phyloP scores from a whole-genome alignment of 1,284 basidiomycete genomes.

The Leccinum holopus region DNA sequence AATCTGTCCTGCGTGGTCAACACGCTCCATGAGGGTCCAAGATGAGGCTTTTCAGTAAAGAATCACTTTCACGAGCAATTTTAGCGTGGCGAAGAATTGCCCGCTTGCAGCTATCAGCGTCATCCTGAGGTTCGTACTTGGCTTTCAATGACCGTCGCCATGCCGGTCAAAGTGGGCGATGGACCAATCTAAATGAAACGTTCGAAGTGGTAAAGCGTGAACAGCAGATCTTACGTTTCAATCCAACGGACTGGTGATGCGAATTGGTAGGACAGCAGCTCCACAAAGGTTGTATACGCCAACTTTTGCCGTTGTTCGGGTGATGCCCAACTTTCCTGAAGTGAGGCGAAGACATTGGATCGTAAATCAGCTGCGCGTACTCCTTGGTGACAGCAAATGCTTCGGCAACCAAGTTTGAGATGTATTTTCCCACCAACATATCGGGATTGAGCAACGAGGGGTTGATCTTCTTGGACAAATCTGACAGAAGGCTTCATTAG shows the following conservation, averaged over 20 bases:
- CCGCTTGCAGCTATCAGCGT: slow-evolving; percentile 78
- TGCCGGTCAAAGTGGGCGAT: slow-evolving; percentile 92
- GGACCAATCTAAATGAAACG: slow-evolving; percentile 96
- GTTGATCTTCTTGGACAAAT: slow-evolving; percentile 98
- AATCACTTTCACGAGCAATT: slow-evolving; percentile 75
- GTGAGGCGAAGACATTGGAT: slow-evolving; percentile 90
- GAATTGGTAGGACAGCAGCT: slow-evolving; percentile 96
- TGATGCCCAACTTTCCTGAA: slow-evolving; percentile 88
- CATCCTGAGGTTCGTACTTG: slow-evolving; percentile 91
- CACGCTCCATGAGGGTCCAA: slow-evolving; percentile 33
- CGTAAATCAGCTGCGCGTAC: slow-evolving; percentile 94
- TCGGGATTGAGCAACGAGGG: slow-evolving; percentile 86
- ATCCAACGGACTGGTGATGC: slow-evolving; percentile 98
- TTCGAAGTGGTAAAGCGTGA: slow-evolving; percentile 88
- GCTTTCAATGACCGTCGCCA: slow-evolving; percentile 97
- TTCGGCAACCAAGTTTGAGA: slow-evolving; percentile 94
- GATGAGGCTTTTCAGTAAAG: too few species aligned
- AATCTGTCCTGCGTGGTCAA: slow-evolving; percentile 63
- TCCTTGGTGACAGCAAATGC: slow-evolving; percentile 90
- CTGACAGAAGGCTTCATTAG: slow-evolving; percentile 42
- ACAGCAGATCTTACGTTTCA: slow-evolving; percentile 92
- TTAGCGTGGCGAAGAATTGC: slow-evolving; percentile 92
- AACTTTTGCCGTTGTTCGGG: slow-evolving; percentile 86
- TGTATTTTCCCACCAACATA: slow-evolving; percentile 91
- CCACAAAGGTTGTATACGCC: slow-evolving; percentile 94